Percentiles rank a stretch among this genome's conserved stretches.
phyloP scores from a whole-genome alignment of 805 yeast species.

The Zygoascus flipseniorum region DNA sequence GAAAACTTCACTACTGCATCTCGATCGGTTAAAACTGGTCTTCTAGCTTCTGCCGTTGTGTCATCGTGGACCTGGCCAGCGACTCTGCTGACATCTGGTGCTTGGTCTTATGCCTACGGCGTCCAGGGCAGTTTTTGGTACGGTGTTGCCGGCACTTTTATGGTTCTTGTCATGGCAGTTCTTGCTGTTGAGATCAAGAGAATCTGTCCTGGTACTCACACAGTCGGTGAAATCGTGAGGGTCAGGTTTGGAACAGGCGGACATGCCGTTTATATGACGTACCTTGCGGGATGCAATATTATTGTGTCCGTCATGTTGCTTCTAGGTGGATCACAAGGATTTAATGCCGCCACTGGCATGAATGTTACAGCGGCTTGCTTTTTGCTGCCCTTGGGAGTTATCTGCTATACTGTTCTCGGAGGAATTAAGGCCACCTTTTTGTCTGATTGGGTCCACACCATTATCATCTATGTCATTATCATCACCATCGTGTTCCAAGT shows the following conservation, averaged over 20 bases:
- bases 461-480: conserved; percentile 67
- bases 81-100: conserved; percentile 61
- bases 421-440: conserved; percentile 76
- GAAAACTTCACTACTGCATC: conserved; percentile 94
- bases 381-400: conserved; percentile 74
- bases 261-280: conserved; percentile 54
- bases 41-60: conserved; percentile 84
- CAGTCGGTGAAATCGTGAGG: conserved; percentile 75
- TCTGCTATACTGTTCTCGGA: conserved; percentile 66
- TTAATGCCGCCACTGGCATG: conserved; percentile 74
- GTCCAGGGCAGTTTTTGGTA: conserved; percentile 73
- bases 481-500: conserved; percentile 73
- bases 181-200: conserved; percentile 82
- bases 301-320: conserved; percentile 86
- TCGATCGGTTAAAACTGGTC: conserved; percentile 73
- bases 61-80: conserved; percentile 91
- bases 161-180: conserved; percentile 74
- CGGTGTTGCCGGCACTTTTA: conserved; percentile 86
- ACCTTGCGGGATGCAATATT: conserved; percentile 79
- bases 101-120: conserved; percentile 72
- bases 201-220: conserved; percentile 85
- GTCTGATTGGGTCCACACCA: conserved; percentile 74
- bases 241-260: conserved; percentile 69
- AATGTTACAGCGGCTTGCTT: conserved; percentile 73
- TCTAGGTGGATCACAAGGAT: conserved; percentile 83